phyloP scores from a whole-genome alignment of 345 rosid species.

The Melaleuca quinquenervia region DNA sequence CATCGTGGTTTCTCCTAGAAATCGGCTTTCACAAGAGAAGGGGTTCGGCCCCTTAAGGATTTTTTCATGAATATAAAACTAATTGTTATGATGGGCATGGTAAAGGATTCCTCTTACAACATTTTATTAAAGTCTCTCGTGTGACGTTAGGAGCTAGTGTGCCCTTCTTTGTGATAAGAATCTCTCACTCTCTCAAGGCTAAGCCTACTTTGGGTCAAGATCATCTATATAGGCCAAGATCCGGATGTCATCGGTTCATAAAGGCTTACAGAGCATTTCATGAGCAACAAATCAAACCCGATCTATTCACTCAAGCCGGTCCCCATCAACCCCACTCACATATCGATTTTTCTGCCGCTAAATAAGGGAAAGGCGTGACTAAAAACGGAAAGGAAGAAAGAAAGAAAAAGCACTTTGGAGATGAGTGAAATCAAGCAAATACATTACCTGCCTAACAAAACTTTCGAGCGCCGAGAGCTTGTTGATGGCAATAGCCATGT shows the following conservation, averaged over 20 bases:
- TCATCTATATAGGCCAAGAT: background rate
- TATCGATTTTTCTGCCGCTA: background rate
- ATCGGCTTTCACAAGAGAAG: too few relatives aligned
- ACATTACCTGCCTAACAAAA: conserved; percentile 29
- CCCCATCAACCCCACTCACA: background rate
- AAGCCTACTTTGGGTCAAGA: background rate
- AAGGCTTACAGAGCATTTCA: background rate
- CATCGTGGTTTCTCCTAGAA: too few relatives aligned
- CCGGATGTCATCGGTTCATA: background rate
- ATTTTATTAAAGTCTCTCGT: background rate
- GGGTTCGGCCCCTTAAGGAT: background rate
- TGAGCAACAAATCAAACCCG: background rate
- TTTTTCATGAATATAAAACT: background rate
- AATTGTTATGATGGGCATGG: background rate
- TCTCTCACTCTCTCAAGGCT: background rate
- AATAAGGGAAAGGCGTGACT: too few relatives aligned
- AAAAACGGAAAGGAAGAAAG: too few relatives aligned
- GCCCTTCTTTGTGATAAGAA: background rate
- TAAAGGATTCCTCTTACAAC: background rate
- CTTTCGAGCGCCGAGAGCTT: conserved; percentile 28
- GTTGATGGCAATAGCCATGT: conserved; percentile 33
- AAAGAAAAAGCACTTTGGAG: background rate
- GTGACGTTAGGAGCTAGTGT: background rate
- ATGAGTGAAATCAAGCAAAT: background rate
- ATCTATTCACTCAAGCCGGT: background rate